Conservation (phyloP, 768 basidiomycete genomes). For the Russula sp. region DNA sequence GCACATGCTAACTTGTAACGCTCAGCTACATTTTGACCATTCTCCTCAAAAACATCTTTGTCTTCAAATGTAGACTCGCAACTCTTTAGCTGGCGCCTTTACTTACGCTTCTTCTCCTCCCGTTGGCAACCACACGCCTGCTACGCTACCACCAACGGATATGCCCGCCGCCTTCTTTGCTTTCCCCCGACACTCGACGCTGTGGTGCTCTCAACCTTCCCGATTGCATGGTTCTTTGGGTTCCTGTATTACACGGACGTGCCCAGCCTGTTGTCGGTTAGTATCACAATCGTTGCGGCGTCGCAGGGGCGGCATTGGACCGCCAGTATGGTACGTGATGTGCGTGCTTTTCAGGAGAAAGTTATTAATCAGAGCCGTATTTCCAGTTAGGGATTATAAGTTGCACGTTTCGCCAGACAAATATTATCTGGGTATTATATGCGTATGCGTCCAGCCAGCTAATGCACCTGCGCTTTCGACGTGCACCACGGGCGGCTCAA, state of each 20-base stretch:
- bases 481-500: constrained; percentile 42
- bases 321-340: constrained; percentile 66
- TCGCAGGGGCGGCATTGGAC: constrained; percentile 57
- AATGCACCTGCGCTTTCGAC: constrained; percentile 63
- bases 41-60: constrained; percentile 57
- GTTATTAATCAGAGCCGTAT: constrained; percentile 33
- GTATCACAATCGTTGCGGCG: constrained; percentile 60
- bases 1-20: constrained; percentile 5
- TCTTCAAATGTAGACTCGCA: constrained; percentile 71
- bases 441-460: constrained; percentile 76
- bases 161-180: constrained; percentile 50
- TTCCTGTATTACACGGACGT: constrained; percentile 95
- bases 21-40: constrained; percentile 73
- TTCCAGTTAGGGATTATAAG: constrained; percentile 74
- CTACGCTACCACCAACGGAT: constrained; percentile 67
- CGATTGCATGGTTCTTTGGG: constrained; percentile 86
- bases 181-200: constrained; percentile 58
- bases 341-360: constrained; percentile 20
- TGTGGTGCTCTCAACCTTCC: constrained; percentile 67
- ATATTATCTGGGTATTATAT: constrained; percentile 90
- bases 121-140: constrained; percentile 60
- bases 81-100: constrained; percentile 76
- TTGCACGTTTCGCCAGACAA: constrained; percentile 91
- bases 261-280: constrained; percentile 70
- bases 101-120: constrained; percentile 61